Conservation (phyloP, 352 stramenopile species). For the Peronospora destructor region DNA sequence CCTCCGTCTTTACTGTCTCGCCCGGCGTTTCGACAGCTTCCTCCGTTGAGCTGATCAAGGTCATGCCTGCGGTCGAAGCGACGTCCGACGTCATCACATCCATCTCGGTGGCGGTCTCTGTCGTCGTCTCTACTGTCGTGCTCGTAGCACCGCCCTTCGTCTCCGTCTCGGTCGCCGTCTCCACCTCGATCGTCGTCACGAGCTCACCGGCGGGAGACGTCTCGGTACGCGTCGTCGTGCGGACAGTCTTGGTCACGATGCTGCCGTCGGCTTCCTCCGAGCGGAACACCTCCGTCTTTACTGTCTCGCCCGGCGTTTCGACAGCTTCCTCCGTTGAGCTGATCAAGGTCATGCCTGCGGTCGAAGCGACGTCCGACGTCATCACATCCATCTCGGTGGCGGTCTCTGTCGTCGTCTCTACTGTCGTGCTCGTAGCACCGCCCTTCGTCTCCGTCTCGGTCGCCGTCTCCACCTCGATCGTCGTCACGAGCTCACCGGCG, state of each 20-base stretch:
- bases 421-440: constrained; percentile 11
- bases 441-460: constrained; percentile 10
- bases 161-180: constrained; percentile 14
- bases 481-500: constrained; percentile 8
- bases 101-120: constrained; percentile 17
- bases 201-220: constrained; percentile 3
- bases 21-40: constrained; percentile 4
- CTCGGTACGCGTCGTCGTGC: constrained; percentile 10
- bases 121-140: constrained; percentile 18
- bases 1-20: constrained; percentile 17
- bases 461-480: constrained; percentile 13
- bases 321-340: constrained; percentile 15
- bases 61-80: constrained; percentile 17
- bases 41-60: constrained; percentile 17
- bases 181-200: constrained; percentile 17
- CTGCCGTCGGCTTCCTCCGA: constrained; percentile 13
- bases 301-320: constrained; percentile 5
- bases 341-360: constrained; percentile 6
- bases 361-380: constrained; percentile 12
- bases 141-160: constrained; percentile 12
- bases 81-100: constrained; percentile 9
- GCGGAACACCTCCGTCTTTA: constrained; percentile 16
- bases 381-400: constrained; percentile 7
- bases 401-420: constrained; percentile 14
- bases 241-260: constrained; percentile 15